Evolutionary conservation across 169 alveolate species (phyloP).

Genomic region (Plasmodium gaboni): DNA sequence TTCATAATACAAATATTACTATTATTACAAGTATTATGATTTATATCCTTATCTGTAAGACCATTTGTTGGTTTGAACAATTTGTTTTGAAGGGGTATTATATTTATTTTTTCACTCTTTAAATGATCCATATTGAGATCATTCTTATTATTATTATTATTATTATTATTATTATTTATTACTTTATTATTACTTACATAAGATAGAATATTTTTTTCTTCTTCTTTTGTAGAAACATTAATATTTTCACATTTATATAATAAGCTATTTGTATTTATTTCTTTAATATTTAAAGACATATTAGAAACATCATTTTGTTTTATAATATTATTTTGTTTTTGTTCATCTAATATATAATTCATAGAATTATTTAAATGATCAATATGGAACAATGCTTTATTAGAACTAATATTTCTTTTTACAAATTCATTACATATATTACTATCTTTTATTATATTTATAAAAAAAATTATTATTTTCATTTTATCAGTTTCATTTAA

Average conservation of each 20-base stretch:
- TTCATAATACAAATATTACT: not conserved
- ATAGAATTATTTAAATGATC: not conserved
- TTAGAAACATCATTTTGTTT: not conserved
- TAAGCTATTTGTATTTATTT: not conserved
- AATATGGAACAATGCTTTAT: no score
- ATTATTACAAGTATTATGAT: not conserved
- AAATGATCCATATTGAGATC: not conserved
- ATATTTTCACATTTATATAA: not conserved
- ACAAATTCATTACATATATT: not conserved
- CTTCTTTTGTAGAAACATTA: not conserved
- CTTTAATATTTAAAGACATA: not conserved
- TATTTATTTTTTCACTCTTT: not conserved
- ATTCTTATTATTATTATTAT: no score
- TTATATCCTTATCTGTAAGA: not conserved
- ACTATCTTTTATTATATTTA: slow-evolving; percentile 23
- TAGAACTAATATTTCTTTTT: not conserved
- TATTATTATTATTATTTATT: no score
- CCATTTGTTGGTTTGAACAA: not conserved
- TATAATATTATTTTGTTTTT: not conserved
- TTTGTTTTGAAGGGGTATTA: no score
- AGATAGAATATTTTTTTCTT: not conserved
- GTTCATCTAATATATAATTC: not conserved
- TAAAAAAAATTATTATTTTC: slow-evolving; percentile 4
- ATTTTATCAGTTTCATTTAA: slow-evolving; percentile 14
- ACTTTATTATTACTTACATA: no score